A percentile compares a stretch with the other conserved stretches of the same genome.
Evolutionary conservation across 192 early-diverging fungal genomes (phyloP).

Genomic region (Coemansia erecta): DNA sequence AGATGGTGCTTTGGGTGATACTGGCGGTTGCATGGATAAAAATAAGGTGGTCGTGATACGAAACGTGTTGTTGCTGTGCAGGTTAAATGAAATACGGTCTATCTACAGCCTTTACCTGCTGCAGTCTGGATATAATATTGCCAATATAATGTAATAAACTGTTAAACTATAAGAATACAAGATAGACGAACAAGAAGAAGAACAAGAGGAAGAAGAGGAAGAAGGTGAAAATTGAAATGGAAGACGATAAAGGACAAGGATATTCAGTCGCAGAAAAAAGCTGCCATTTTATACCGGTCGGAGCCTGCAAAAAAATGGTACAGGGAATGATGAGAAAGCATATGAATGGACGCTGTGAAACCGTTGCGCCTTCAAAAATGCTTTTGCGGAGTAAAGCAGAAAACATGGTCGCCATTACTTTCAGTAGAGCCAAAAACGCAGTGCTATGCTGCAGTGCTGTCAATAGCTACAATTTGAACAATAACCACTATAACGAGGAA

Average conservation of each 20-base stretch:
- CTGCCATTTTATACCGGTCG: neutral
- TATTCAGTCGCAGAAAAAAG: too few relatives aligned
- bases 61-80: too few relatives aligned
- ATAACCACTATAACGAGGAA: neutral
- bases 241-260: too few relatives aligned
- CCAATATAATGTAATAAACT: neutral
- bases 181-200: neutral
- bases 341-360: neutral
- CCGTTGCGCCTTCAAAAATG: neutral
- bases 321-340: conserved; percentile 6
- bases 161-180: too few relatives aligned
- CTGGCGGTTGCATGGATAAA: neutral
- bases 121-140: neutral
- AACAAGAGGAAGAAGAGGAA: too few relatives aligned
- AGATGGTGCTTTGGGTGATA: conserved; percentile 1
- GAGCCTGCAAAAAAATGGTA: conserved; percentile 9
- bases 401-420: conserved; percentile 2
- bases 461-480: neutral
- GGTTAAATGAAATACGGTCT: too few relatives aligned
- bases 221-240: neutral
- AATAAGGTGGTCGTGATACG: neutral
- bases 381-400: conserved; percentile 8
- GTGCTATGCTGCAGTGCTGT: neutral
- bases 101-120: too few relatives aligned
- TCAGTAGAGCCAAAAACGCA: neutral